Percentiles rank a stretch among this genome's conserved stretches.
Evolutionary conservation across 768 basidiomycete species (phyloP).

Genomic region (Rhodocollybia butyracea): DNA sequence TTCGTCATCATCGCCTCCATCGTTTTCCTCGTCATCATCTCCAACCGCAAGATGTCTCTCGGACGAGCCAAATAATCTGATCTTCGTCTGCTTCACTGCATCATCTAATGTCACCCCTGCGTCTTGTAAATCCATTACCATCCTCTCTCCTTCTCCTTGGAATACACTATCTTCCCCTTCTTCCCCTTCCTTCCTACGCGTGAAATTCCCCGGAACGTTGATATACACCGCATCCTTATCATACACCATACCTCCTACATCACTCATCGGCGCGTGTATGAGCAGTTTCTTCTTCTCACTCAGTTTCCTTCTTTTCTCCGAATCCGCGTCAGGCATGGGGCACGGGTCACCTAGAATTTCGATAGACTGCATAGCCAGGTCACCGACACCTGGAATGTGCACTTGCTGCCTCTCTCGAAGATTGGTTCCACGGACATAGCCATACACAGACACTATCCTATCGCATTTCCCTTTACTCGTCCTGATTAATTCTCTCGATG

Average conservation of each 20-base stretch:
- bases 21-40: slow-evolving; percentile 26
- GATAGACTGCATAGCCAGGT: slow-evolving; percentile 73
- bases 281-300: slow-evolving; percentile 93
- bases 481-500: slow-evolving; percentile 79
- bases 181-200: slow-evolving; percentile 66
- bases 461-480: slow-evolving; percentile 84
- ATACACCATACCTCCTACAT: slow-evolving; percentile 93
- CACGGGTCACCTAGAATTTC: slow-evolving; percentile 89
- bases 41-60: slow-evolving; percentile 54
- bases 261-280: slow-evolving; percentile 98
- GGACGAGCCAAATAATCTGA: slow-evolving; percentile 81
- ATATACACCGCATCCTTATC: slow-evolving; percentile 99
- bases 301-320: slow-evolving; percentile 87
- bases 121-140: slow-evolving; percentile 97
- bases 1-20: slow-evolving; percentile 19
- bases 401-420: slow-evolving; percentile 72
- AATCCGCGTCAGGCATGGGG: slow-evolving; percentile 86
- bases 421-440: slow-evolving; percentile 91
- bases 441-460: slow-evolving; percentile 90
- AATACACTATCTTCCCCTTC: slow-evolving; percentile 24
- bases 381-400: slow-evolving; percentile 94
- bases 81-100: slow-evolving; percentile 73
- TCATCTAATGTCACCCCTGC: slow-evolving; percentile 80
- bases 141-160: slow-evolving; percentile 93
- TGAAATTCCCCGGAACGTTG: slow-evolving; percentile 95